A percentile compares a stretch with the other conserved stretches of the same genome.
Conservation (phyloP, 129 eudicot species). For the Apium graveolens region DNA sequence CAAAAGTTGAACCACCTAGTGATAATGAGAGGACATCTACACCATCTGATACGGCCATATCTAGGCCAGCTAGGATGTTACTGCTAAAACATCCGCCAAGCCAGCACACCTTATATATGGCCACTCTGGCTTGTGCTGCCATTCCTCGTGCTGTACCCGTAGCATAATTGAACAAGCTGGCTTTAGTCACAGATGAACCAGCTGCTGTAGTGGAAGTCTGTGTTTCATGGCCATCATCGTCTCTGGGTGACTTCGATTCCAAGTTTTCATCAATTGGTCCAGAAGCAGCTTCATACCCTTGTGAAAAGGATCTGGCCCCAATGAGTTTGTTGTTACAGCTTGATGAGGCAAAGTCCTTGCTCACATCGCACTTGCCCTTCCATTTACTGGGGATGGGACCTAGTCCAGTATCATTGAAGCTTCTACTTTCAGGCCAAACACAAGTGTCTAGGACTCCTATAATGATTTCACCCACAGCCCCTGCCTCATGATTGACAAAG, state of each 20-base stretch:
- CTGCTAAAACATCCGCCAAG: constrained; percentile 52
- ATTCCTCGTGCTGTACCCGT: constrained; percentile 70
- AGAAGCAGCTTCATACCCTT: neutral
- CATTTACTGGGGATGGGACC: constrained; percentile 59
- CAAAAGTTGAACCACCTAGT: constrained; percentile 41
- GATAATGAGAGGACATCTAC: constrained; percentile 59
- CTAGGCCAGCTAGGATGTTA: constrained; percentile 68
- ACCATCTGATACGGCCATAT: constrained; percentile 52
- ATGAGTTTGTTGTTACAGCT: constrained; percentile 28
- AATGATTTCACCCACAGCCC: constrained; percentile 38
- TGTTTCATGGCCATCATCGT: constrained; percentile 68
- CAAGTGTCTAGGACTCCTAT: constrained; percentile 81
- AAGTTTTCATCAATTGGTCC: neutral
- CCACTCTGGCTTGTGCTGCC: constrained; percentile 60
- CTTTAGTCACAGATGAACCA: constrained; percentile 47
- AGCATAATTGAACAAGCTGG: constrained; percentile 71
- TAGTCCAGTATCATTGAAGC: constrained; percentile 48
- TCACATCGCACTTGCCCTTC: constrained; percentile 64
- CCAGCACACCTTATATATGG: constrained; percentile 75
- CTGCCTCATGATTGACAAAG: constrained; percentile 16
- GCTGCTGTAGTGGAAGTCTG: constrained; percentile 66
- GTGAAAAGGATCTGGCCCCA: neutral
- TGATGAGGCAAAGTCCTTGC: constrained; percentile 32
- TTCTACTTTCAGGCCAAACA: constrained; percentile 63
- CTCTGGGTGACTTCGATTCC: constrained; percentile 36